Percentiles rank a stretch among this genome's conserved stretches.
phyloP scores from a whole-genome alignment of 495 filamentous ascomycete species.

The Penicillium dipodomyicola region DNA sequence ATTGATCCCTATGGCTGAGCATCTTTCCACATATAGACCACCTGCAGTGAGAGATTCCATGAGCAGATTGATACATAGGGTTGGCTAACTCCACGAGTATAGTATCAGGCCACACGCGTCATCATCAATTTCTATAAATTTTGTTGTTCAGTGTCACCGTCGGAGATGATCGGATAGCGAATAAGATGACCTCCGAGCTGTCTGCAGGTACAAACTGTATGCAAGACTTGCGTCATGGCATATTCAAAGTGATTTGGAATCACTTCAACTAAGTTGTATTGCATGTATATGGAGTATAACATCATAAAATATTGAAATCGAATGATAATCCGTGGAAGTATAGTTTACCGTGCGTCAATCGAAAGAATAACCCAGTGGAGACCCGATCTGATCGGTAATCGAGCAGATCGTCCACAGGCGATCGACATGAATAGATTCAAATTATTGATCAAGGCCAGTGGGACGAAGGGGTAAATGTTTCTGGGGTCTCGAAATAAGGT shows the following conservation, averaged over 20 bases:
- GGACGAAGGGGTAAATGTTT: slow-evolving; percentile 1
- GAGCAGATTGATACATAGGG: neutral
- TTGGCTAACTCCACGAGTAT: neutral
- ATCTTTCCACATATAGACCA: neutral
- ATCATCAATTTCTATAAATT: neutral
- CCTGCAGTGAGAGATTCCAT: neutral
- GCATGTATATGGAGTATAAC: neutral
- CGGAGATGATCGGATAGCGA: neutral
- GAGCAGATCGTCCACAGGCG: slow-evolving; percentile 2
- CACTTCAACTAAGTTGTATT: neutral
- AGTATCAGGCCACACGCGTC: neutral
- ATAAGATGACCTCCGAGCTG: neutral
- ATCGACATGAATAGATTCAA: slow-evolving; percentile 3
- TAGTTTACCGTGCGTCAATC: neutral
- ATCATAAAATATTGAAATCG: neutral
- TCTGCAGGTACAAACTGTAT: neutral
- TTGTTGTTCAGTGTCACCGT: slow-evolving; percentile 1
- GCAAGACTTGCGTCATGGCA: neutral
- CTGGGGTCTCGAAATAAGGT: neutral
- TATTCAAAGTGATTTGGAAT: slow-evolving; percentile 1
- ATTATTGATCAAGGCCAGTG: neutral
- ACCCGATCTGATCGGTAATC: neutral
- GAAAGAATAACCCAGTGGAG: neutral
- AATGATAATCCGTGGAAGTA: neutral
- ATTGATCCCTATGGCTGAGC: neutral